phyloP scores from a whole-genome alignment of 805 yeast genomes.

The Metschnikowia continentalis region DNA sequence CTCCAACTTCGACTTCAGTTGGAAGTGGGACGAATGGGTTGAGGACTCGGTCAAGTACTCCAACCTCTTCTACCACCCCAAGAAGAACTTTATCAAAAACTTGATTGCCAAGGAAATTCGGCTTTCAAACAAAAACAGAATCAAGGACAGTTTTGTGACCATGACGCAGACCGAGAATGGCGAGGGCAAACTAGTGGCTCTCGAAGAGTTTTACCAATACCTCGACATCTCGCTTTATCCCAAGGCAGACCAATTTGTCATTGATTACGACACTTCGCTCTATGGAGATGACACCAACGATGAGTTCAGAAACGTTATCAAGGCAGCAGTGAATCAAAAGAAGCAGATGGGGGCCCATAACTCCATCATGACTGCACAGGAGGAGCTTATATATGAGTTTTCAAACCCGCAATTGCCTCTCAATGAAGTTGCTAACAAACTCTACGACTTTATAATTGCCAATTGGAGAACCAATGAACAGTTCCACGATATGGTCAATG shows the following conservation, averaged over 20 bases:
- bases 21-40: conserved; percentile 98
- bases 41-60: conserved; percentile 46
- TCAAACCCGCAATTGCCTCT: conserved; percentile 36
- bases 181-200: conserved; percentile 15
- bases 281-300: conserved; percentile 29
- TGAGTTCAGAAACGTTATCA: conserved; percentile 24
- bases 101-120: conserved; percentile 80
- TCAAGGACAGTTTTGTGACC: conserved; percentile 59
- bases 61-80: conserved; percentile 61
- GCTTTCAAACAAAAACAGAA: conserved; percentile 68
- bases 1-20: conserved; percentile 88
- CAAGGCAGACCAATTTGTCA: conserved; percentile 25
- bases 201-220: conserved; percentile 38
- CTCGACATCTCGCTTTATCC: conserved; percentile 34
- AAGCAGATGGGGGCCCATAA: conserved; percentile 19
- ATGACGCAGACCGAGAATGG: conserved; percentile 23
- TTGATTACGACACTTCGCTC: conserved; percentile 33
- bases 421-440: conserved; percentile 32
- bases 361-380: conserved; percentile 30
- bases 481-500: conserved; percentile 31
- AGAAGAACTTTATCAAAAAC: conserved; percentile 66
- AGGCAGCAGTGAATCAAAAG: conserved; percentile 23
- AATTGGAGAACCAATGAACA: conserved; percentile 38
- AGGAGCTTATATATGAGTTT: conserved; percentile 35
- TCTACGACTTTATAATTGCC: conserved; percentile 38